These are phyloP conservation scores for Mortierella sp. DNA, from an alignment of 371 early-diverging fungal genomes.

Conservation along the genomic window DNA sequence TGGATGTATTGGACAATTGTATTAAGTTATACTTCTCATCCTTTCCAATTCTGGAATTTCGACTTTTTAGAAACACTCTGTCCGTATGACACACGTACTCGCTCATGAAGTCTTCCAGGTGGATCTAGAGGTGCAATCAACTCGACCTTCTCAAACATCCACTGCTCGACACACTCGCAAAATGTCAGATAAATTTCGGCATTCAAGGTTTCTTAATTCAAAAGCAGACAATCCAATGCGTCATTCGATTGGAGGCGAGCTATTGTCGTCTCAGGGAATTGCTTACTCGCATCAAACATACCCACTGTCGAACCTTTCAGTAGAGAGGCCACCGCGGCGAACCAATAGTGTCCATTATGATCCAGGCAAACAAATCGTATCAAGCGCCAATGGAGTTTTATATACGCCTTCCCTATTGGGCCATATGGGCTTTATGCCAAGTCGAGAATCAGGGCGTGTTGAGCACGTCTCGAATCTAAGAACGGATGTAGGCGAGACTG, in stretches of 20 bases:
- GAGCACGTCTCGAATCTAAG: constrained; percentile 28
- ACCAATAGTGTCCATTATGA: constrained; percentile 56
- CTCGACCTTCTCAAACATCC: constrained; percentile 13
- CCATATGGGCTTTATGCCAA: constrained; percentile 41
- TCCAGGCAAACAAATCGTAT: constrained; percentile 21
- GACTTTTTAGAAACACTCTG: constrained; percentile 29
- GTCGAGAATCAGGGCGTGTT: constrained; percentile 23
- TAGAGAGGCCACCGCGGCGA: constrained; percentile 40
- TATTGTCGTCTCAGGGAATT: constrained; percentile 36
- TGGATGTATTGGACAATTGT: neutral
- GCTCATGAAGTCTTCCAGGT: constrained; percentile 47
- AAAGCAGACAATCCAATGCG: constrained; percentile 49
- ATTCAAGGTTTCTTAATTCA: constrained; percentile 30
- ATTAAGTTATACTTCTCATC: constrained; percentile 2
- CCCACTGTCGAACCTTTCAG: constrained; percentile 12
- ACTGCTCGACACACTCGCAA: constrained; percentile 36
- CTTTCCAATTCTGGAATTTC: neutral
- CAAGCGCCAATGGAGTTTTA: constrained; percentile 20
- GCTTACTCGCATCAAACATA: constrained; percentile 33
- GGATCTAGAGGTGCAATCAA: constrained; percentile 34
- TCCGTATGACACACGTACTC: constrained; percentile 34
- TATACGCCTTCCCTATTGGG: constrained; percentile 45
- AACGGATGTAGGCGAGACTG: constrained; percentile 41
- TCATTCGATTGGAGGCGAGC: constrained; percentile 52
- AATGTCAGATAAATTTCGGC: constrained; percentile 52